Conservation (phyloP, 2,329 filamentous ascomycete genomes). For the Alternaria solani region DNA sequence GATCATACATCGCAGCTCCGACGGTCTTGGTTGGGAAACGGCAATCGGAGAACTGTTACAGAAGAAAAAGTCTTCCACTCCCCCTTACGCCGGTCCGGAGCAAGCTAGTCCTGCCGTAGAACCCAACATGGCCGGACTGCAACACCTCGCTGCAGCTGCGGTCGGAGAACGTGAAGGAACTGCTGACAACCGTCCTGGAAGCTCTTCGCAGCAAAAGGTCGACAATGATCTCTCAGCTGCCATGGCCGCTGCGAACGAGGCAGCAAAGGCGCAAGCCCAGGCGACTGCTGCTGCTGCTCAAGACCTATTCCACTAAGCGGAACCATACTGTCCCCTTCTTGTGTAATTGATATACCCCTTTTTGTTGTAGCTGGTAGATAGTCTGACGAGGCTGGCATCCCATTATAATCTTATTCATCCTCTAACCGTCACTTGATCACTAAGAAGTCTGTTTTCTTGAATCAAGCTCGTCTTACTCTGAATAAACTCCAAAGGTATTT, state of each 20-base stretch:
- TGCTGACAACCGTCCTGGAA: constrained; percentile 19
- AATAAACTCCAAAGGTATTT: too few relatives aligned
- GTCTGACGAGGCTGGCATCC: constrained; percentile 1
- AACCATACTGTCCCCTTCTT: not conserved
- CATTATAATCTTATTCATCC: not conserved
- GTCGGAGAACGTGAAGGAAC: constrained; percentile 47
- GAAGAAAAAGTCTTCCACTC: constrained; percentile 38
- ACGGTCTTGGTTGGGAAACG: constrained; percentile 47
- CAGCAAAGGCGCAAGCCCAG: constrained; percentile 32
- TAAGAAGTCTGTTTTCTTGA: not conserved
- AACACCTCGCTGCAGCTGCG: constrained; percentile 51
- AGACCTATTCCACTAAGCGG: constrained; percentile 10
- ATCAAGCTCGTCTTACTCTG: not conserved
- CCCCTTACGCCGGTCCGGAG: constrained; percentile 30
- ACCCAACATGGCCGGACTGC: constrained; percentile 50
- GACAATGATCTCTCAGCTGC: constrained; percentile 49
- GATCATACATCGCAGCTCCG: constrained; percentile 41
- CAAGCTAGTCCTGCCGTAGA: constrained; percentile 37
- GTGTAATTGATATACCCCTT: constrained; percentile 9
- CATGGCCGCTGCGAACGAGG: constrained; percentile 46
- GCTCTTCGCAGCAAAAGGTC: constrained; percentile 27
- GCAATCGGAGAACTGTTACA: constrained; percentile 45
- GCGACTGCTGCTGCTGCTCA: constrained; percentile 48
- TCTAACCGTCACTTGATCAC: not conserved
- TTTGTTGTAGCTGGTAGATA: not conserved